Percentiles rank a stretch among this genome's conserved stretches.
These are phyloP conservation scores for Nitzschia inconspicua DNA, from an alignment of 108 stramenopile genomes.

Conservation along the genomic window DNA sequence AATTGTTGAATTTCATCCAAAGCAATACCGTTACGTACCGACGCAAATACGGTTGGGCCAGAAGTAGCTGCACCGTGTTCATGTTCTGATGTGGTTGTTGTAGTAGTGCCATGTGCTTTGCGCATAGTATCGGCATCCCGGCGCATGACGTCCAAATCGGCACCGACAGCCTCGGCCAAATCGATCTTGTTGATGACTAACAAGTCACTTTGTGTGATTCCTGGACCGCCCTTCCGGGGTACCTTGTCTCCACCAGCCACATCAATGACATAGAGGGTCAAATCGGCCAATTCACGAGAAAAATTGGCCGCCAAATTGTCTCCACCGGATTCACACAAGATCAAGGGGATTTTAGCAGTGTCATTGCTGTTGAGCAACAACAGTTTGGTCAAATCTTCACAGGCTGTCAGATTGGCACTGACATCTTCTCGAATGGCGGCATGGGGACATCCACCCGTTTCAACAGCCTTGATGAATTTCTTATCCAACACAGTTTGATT, in stretches of 20 bases:
- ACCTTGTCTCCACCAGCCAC: conserved; percentile 99
- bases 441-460: conserved; percentile 99
- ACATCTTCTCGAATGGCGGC: conserved; percentile 97
- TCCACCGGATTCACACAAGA: conserved; percentile 94
- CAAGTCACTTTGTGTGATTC: conserved; percentile 94
- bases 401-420: conserved; percentile 89
- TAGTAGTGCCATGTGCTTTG: conserved; percentile 2
- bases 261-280: conserved; percentile 98
- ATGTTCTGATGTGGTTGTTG: not conserved
- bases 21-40: conserved; percentile 82
- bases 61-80: not conserved
- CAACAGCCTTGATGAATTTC: conserved; percentile 87
- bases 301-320: conserved; percentile 99
- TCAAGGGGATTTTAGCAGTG: conserved; percentile 40
- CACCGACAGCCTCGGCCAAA: conserved; percentile 96
- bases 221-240: conserved; percentile 98
- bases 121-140: conserved; percentile 91
- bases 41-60: conserved; percentile 93
- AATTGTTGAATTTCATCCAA: conserved; percentile 67
- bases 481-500: conserved; percentile 69
- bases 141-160: conserved; percentile 91
- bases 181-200: conserved; percentile 98
- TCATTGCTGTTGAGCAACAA: not conserved
- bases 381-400: conserved; percentile 82
- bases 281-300: conserved; percentile 93